Evolutionary conservation across 2,329 filamentous ascomycete species (phyloP), one percentile per base, ranked within the genome.

Genomic region (Colletotrichum lini): DNA sequence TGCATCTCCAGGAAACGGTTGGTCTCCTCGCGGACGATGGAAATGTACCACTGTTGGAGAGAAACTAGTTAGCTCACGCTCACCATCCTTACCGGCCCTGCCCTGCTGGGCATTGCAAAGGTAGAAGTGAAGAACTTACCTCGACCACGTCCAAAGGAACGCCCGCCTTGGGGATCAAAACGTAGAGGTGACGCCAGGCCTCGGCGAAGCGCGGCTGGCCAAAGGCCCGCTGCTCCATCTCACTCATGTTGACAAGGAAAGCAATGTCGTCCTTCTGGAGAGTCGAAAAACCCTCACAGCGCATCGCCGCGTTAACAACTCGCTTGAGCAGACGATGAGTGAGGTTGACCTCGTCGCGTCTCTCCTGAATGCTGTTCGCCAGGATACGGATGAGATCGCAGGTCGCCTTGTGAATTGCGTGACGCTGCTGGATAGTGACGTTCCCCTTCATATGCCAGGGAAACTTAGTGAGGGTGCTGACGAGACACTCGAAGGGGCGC

Each of bases 401-500:
- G 2, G 87, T 86, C 0, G 87, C 82, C 13, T 85, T 81, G 75
- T 86, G 90, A 35, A 92, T 80, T 9, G 83, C 79, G 53, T 86
- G 80, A 1, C 90, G 88, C 78, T 92, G 86, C 66, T 83, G 80
- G 57, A 92, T 81, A 9, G 88, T 92, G 80, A 92, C 88, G 64
- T 83, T 75, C 3, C 88, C 79, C 1, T 89, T 84, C 77, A 85
- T 84, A 70, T 88, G 84, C 91, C 91, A 93, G 0, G 91, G 91
- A 53, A 91, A 85, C 82, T 92, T 90, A 71, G 85, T 86, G 47
- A 90, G 77, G 0, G 88, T 91, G 77, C 88, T 91, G 74, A 92
- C 90, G 75, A 92, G 82, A 77, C 86, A 90, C 80, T 93, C 91
- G 67, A 88, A 92, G 2, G 90, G 87, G 16, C 91, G 87, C 79